Conservation (phyloP, 331 rosid genomes). For the Malus hybrid region DNA sequence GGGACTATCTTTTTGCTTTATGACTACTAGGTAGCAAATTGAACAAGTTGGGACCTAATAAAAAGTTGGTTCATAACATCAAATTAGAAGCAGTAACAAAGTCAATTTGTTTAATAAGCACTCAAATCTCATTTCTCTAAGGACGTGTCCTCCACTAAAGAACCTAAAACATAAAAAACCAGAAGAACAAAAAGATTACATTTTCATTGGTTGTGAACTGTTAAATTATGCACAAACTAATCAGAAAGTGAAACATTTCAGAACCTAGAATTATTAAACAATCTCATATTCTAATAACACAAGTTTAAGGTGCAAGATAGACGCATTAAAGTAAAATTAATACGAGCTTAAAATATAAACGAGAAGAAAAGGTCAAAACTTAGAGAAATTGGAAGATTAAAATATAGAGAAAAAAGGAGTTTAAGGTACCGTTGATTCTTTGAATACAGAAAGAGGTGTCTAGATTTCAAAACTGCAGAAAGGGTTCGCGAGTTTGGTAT, state of each 20-base stretch:
- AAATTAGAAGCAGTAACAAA: too few species aligned
- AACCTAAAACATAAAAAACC: not conserved
- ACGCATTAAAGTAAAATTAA: not conserved
- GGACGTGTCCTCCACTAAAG: not conserved
- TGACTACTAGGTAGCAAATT: not conserved
- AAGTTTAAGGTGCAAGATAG: not conserved
- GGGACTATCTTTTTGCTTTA: not conserved
- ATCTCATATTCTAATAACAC: too few species aligned
- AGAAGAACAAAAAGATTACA: not conserved
- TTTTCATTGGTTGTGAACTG: constrained; percentile 1
- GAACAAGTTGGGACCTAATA: not conserved
- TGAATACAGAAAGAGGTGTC: too few species aligned
- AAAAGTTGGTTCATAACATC: not conserved
- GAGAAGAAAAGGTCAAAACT: not conserved
- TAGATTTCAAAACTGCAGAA: too few species aligned
- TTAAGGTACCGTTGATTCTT: too few species aligned
- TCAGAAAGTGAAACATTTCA: not conserved
- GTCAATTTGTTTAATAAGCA: too few species aligned
- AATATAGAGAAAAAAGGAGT: not conserved
- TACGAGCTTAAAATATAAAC: not conserved
- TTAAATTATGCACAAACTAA: not conserved
- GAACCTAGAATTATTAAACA: not conserved
- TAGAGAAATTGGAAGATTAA: not conserved
- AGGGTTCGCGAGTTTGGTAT: too few species aligned
- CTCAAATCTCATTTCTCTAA: too few species aligned